Conservation (phyloP, 805 yeast species). For the Suhomyces kilbournensis region DNA sequence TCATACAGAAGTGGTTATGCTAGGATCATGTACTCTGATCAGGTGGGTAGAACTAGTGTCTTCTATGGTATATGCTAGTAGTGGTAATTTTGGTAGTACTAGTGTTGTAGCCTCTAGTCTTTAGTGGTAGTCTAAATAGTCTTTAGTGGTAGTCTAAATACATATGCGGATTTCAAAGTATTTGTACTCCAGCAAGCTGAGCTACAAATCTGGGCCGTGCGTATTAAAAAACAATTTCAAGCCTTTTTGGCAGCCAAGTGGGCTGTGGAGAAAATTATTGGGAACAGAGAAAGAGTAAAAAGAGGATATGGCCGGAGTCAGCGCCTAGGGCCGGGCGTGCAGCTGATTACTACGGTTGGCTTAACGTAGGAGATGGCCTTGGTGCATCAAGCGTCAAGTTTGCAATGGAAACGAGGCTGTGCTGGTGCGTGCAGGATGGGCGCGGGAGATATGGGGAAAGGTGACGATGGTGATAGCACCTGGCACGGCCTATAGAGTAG, state of each 20-base stretch:
- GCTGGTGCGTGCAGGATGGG: slow-evolving; percentile 1
- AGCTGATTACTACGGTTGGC: background rate
- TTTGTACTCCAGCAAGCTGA: background rate
- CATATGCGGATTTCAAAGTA: background rate
- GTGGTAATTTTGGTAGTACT: no score
- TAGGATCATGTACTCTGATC: no score
- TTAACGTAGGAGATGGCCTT: background rate
- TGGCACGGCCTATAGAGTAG: no score
- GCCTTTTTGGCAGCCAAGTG: background rate
- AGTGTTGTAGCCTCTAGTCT: no score
- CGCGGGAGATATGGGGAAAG: background rate
- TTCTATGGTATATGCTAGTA: no score
- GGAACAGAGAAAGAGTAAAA: background rate
- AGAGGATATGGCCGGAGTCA: background rate
- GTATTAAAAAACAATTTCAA: background rate
- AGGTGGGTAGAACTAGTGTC: no score
- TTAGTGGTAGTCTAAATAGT: no score
- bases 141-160: no score
- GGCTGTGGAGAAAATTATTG: background rate
- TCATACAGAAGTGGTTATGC: background rate
- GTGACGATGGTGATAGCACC: no score
- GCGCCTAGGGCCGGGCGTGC: background rate
- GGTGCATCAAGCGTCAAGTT: background rate
- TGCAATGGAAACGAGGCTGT: background rate
- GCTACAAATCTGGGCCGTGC: background rate